These are phyloP conservation scores for Aspergillus avenaceus DNA, from an alignment of 495 filamentous ascomycete species.

Conservation along the genomic window DNA sequence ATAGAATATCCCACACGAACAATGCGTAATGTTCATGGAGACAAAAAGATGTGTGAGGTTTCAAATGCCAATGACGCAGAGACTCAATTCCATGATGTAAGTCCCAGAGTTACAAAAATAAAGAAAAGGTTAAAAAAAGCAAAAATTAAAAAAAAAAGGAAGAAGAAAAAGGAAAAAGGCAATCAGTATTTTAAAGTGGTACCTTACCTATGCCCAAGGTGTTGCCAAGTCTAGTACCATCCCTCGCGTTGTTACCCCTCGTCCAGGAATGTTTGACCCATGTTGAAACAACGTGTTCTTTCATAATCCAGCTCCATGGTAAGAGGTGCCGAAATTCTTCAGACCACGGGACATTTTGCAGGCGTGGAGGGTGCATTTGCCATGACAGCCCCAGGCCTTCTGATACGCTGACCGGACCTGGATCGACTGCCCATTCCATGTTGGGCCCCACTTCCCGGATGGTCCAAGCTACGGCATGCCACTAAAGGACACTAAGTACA, in stretches of 20 bases:
- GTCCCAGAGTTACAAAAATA: too few relatives aligned
- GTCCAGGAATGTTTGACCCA: constrained; percentile 1
- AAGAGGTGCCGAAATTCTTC: constrained; percentile 12
- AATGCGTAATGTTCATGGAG: too few relatives aligned
- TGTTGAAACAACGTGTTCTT: constrained; percentile 8
- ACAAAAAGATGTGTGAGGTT: background rate
- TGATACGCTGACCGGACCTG: constrained; percentile 6
- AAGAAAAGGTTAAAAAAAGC: too few relatives aligned
- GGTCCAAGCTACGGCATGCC: constrained; percentile 12
- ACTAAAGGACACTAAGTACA: background rate
- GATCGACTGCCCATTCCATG: constrained; percentile 9
- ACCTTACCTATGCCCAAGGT: background rate
- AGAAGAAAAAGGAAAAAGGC: background rate
- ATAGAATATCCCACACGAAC: too few relatives aligned
- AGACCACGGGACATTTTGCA: constrained; percentile 16
- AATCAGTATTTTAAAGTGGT: background rate
- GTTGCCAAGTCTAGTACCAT: background rate
- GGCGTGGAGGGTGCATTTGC: constrained; percentile 10
- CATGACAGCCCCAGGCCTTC: constrained; percentile 4
- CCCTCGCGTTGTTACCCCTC: constrained; percentile 5
- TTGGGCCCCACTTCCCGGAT: constrained; percentile 21
- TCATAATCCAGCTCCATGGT: constrained; percentile 3
- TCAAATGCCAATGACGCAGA: constrained; percentile 12
- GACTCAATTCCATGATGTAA: constrained; percentile 14
- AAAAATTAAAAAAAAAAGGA: too few relatives aligned